phyloP scores from a whole-genome alignment of 2,329 filamentous ascomycete species.

The Hysterium pulicare region DNA sequence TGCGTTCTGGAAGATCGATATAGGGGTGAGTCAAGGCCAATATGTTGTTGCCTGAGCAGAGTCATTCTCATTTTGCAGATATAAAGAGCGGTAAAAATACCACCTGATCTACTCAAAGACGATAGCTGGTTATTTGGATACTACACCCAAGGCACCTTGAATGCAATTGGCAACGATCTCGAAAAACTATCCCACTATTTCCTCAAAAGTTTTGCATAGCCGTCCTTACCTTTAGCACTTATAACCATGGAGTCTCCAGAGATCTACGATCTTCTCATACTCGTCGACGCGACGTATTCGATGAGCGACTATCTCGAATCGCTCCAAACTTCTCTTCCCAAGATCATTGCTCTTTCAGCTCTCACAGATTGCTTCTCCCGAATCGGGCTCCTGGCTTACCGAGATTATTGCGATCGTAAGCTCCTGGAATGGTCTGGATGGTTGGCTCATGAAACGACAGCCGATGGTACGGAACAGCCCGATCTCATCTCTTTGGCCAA shows the following conservation, averaged over 20 bases:
- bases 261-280: constrained; percentile 46
- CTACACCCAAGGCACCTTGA: no score
- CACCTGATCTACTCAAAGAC: no score
- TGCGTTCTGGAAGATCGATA: no score
- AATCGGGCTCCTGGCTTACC: constrained; percentile 51
- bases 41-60: no score
- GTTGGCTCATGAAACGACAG: constrained; percentile 26
- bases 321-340: constrained; percentile 47
- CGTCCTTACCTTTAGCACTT: no score
- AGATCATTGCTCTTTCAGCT: constrained; percentile 50
- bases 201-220: no score
- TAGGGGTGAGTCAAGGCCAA: no score
- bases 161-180: no score
- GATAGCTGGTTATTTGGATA: no score
- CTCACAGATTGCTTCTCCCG: constrained; percentile 50
- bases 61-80: no score
- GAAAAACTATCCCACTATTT: no score
- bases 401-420: constrained; percentile 43
- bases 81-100: no score
- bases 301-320: constrained; percentile 45
- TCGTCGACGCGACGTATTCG: constrained; percentile 48
- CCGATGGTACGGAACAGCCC: constrained; percentile 3
- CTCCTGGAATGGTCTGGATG: constrained; percentile 52
- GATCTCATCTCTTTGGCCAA: constrained; percentile 13
- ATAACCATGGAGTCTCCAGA: constrained; percentile 6